Conservation (phyloP, 2,329 filamentous ascomycete species). For the Ophiostoma pallidulum region DNA sequence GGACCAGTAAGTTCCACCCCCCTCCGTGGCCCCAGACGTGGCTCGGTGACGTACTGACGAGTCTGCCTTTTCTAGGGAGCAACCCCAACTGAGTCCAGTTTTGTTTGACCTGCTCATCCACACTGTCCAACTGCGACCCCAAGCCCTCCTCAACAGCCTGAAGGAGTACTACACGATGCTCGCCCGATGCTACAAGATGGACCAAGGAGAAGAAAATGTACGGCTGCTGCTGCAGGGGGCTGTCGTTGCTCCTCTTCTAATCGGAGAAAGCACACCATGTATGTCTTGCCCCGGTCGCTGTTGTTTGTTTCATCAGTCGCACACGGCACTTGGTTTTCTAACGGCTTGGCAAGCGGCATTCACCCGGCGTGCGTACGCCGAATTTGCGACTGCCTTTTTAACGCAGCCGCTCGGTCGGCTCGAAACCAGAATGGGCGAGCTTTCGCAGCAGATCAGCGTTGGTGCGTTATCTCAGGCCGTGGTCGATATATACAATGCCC, state of each 20-base stretch:
- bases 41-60: too few relatives aligned
- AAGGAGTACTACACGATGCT: slow-evolving; percentile 17
- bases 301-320: too few relatives aligned
- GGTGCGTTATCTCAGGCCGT: slow-evolving; percentile 34
- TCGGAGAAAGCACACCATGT: neutral
- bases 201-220: slow-evolving; percentile 1
- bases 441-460: slow-evolving; percentile 31
- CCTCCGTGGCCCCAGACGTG: too few relatives aligned
- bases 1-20: slow-evolving; percentile 17
- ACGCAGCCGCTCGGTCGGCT: slow-evolving; percentile 30
- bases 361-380: slow-evolving; percentile 23
- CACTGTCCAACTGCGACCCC: slow-evolving; percentile 13
- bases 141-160: slow-evolving; percentile 15
- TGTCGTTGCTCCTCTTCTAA: slow-evolving; percentile 14
- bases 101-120: slow-evolving; percentile 13
- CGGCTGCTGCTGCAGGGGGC: slow-evolving; percentile 13
- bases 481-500: slow-evolving; percentile 25
- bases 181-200: slow-evolving; percentile 11
- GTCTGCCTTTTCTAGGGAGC: too few relatives aligned
- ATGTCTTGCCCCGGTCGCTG: too few relatives aligned
- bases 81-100: neutral
- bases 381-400: slow-evolving; percentile 32
- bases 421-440: slow-evolving; percentile 28
- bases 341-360: neutral
- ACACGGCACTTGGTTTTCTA: neutral